Conservation (phyloP, 148 eudicot species). For the Rhododendron mucronatum region DNA sequence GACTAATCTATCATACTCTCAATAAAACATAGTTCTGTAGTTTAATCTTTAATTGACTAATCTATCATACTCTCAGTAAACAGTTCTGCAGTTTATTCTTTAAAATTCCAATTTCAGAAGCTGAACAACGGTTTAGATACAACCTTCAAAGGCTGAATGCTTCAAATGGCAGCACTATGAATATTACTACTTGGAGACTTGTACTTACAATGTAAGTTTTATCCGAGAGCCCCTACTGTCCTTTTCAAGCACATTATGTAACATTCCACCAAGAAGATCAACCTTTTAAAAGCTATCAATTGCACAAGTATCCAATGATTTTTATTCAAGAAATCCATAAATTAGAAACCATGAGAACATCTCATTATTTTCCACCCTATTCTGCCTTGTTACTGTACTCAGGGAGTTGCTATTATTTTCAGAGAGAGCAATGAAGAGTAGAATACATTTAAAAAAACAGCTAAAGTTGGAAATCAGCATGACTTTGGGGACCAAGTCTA, state of each 20-base stretch:
- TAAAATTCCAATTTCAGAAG: background rate
- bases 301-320: background rate
- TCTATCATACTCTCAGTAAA: background rate
- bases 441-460: background rate
- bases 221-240: background rate
- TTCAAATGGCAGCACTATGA: background rate
- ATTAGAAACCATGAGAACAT: background rate
- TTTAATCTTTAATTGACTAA: too few species aligned
- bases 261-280: background rate
- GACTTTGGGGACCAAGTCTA: background rate
- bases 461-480: background rate
- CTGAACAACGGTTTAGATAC: background rate
- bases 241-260: background rate
- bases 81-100: background rate
- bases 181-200: background rate
- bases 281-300: background rate
- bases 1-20: background rate
- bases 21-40: too few species aligned
- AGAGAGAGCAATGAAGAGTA: background rate
- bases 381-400: background rate
- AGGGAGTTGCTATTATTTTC: background rate
- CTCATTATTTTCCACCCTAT: background rate
- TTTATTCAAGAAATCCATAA: background rate
- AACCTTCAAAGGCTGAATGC: background rate
- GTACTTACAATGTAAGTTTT: background rate